Evolutionary conservation across 2,329 filamentous ascomycete species (phyloP).

Genomic region (Apiospora marii): DNA sequence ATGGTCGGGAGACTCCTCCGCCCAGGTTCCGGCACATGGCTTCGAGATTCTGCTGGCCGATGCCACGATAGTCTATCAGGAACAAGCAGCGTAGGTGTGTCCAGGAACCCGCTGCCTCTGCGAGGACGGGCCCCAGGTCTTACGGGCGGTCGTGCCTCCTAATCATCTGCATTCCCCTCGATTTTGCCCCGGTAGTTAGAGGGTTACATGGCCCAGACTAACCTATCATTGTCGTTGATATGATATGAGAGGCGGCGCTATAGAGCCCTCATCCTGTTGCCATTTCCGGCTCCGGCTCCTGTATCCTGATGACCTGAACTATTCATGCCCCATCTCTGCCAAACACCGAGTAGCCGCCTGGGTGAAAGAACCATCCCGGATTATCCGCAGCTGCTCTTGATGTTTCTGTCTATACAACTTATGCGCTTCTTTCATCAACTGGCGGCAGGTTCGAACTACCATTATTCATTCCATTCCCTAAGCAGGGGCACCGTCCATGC

Average conservation of each 20-base stretch:
- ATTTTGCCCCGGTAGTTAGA: background rate
- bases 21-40: background rate
- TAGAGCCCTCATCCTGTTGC: too few relatives aligned
- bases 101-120: background rate
- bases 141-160: background rate
- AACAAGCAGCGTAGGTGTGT: background rate
- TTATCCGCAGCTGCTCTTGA: background rate
- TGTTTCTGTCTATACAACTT: background rate
- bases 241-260: background rate
- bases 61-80: background rate
- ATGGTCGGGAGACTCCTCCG: background rate
- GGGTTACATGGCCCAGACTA: background rate
- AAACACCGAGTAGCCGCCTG: background rate
- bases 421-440: background rate
- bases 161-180: background rate
- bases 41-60: background rate
- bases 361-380: background rate
- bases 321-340: background rate
- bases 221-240: background rate
- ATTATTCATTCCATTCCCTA: background rate
- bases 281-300: background rate
- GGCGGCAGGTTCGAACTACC: background rate
- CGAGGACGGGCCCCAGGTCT: background rate
- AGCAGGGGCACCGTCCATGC: too few relatives aligned
- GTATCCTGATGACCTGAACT: background rate